Conservation (phyloP, 2,329 filamentous ascomycete genomes). For the Xylariaceae sp. region DNA sequence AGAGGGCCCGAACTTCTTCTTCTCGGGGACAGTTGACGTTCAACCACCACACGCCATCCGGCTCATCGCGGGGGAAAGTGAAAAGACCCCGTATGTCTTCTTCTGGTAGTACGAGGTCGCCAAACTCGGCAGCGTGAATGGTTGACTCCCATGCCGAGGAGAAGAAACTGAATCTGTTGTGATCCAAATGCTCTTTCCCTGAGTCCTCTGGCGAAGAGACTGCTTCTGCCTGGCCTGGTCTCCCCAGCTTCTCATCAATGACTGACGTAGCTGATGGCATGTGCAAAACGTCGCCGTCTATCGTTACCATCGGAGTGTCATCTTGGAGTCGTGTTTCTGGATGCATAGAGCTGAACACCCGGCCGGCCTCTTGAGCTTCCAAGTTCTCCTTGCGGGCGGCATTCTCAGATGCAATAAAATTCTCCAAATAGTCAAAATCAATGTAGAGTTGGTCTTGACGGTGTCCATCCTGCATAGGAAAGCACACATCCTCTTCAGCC, state of each 20-base stretch:
- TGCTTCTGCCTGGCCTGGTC: conserved; percentile 23
- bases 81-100: conserved; percentile 90
- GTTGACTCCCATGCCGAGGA: conserved; percentile 92
- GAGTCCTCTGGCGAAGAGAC: conserved; percentile 3
- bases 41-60: conserved; percentile 94
- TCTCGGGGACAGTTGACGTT: conserved; percentile 88
- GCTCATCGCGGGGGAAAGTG: conserved; percentile 55
- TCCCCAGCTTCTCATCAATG: conserved; percentile 42
- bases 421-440: conserved; percentile 91
- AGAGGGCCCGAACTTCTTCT: conserved; percentile 82
- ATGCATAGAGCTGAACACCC: conserved; percentile 60
- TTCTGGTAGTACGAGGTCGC: conserved; percentile 81
- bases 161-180: conserved; percentile 92
- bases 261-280: conserved; percentile 43
- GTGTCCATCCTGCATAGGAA: conserved; percentile 67
- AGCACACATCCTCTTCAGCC: conserved; percentile 85
- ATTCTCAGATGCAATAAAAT: conserved; percentile 69
- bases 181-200: conserved; percentile 47
- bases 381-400: conserved; percentile 46
- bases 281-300: conserved; percentile 55
- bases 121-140: conserved; percentile 84
- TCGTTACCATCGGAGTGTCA: conserved; percentile 36
- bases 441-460: conserved; percentile 72
- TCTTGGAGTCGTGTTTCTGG: conserved; percentile 28
- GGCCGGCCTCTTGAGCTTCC: conserved; percentile 40